These are phyloP conservation scores for Penicillium decumbens DNA, from an alignment of 2,329 filamentous ascomycete genomes.

Conservation along the genomic window DNA sequence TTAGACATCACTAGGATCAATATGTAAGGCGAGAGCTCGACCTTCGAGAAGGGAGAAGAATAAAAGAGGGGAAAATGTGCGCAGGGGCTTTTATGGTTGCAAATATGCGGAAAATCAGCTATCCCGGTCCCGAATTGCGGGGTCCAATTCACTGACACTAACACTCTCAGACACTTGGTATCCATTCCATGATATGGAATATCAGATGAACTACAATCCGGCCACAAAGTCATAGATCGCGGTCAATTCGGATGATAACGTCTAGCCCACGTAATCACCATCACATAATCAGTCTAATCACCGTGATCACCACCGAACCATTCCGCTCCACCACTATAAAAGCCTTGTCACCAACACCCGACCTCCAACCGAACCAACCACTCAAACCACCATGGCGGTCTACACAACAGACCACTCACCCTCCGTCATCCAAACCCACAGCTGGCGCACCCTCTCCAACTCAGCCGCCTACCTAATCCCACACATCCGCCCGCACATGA, in stretches of 20 bases:
- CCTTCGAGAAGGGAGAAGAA: background rate
- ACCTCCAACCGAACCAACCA: background rate
- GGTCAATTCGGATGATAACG: too few species aligned
- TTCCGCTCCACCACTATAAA: too few species aligned
- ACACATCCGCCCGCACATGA: slow-evolving; percentile 33
- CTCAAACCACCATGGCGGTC: slow-evolving; percentile 8
- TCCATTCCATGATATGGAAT: too few species aligned
- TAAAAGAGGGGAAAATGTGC: background rate
- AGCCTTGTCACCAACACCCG: too few species aligned
- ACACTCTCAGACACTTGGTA: too few species aligned
- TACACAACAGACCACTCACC: slow-evolving; percentile 41
- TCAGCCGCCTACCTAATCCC: slow-evolving; percentile 41
- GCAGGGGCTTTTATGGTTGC: background rate
- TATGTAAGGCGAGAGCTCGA: background rate
- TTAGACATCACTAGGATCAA: background rate
- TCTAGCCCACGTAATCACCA: too few species aligned
- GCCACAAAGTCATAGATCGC: too few species aligned
- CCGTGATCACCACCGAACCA: too few species aligned
- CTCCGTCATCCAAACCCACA: slow-evolving; percentile 35
- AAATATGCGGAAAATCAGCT: background rate
- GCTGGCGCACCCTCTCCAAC: slow-evolving; percentile 34
- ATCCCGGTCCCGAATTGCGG: background rate
- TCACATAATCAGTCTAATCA: too few species aligned
- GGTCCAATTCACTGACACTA: background rate
- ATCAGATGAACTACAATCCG: too few species aligned